Percentiles rank a stretch among this genome's conserved stretches.
These are phyloP conservation scores for Nicotiana paniculata DNA, from an alignment of 257 asterid species.

Conservation along the genomic window DNA sequence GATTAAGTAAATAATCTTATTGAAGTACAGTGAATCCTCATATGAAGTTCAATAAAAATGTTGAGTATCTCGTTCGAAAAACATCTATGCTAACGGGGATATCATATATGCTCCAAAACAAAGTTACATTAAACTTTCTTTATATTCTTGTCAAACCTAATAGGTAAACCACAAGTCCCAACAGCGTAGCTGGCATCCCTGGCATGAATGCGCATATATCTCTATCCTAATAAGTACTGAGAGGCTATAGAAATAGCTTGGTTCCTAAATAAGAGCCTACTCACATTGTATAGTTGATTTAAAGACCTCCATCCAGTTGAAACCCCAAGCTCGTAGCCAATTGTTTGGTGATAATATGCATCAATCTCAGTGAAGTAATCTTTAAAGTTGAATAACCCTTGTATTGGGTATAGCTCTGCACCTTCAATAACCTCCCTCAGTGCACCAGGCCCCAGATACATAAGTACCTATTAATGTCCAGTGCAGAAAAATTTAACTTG, in stretches of 20 bases:
- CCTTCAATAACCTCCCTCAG: slow-evolving; percentile 67
- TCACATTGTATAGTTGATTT: slow-evolving; percentile 74
- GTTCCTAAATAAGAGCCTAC: slow-evolving; percentile 13
- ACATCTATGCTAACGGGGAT: too few species aligned
- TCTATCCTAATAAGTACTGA: too few species aligned
- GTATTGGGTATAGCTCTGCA: slow-evolving; percentile 90
- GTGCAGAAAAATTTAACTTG: not conserved
- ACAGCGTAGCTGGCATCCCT: too few species aligned
- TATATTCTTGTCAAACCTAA: too few species aligned
- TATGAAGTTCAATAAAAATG: too few species aligned
- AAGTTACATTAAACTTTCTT: too few species aligned
- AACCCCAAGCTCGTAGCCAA: slow-evolving; percentile 81
- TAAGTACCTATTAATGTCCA: slow-evolving; percentile 58
- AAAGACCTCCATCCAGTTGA: slow-evolving; percentile 95
- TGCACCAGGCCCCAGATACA: slow-evolving; percentile 77
- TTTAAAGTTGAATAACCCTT: slow-evolving; percentile 73
- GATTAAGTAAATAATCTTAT: too few species aligned
- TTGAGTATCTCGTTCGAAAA: too few species aligned
- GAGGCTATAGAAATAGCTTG: not conserved
- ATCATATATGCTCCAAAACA: too few species aligned
- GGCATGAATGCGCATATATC: too few species aligned
- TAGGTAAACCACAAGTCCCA: too few species aligned
- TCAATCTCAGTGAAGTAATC: slow-evolving; percentile 69
- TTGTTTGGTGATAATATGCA: slow-evolving; percentile 74
- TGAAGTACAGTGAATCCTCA: too few species aligned